Conservation (phyloP, 2,329 filamentous ascomycete genomes). For the Pestalotiopsis sp. region DNA sequence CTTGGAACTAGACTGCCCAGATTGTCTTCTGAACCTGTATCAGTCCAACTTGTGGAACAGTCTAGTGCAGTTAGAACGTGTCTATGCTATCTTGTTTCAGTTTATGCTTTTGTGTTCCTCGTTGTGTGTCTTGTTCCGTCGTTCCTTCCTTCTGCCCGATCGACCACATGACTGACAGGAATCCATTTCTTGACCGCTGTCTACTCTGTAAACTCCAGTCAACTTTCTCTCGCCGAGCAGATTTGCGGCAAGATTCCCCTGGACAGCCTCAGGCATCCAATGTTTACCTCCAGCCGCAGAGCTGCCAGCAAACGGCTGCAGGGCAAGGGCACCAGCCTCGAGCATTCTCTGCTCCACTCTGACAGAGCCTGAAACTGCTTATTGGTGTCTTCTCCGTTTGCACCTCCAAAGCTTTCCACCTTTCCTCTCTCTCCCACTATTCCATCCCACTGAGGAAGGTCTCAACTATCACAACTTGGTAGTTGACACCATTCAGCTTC, state of each 20-base stretch:
- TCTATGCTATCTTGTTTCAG: neutral
- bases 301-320: neutral
- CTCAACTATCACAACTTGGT: too few species aligned
- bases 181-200: too few species aligned
- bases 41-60: neutral
- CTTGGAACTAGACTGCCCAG: neutral
- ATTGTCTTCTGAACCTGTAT: neutral
- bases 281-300: neutral
- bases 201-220: too few species aligned
- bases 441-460: too few species aligned
- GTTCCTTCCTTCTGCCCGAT: neutral
- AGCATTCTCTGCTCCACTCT: neutral
- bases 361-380: neutral
- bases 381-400: neutral
- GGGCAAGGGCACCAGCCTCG: neutral
- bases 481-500: too few species aligned
- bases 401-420: neutral
- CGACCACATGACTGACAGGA: too few species aligned
- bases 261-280: neutral
- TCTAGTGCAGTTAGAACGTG: neutral
- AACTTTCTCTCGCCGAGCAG: too few species aligned
- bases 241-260: neutral
- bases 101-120: neutral
- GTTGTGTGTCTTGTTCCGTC: neutral
- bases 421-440: too few species aligned